Evolutionary conservation across 2,329 filamentous ascomycete genomes (phyloP), one percentile per base, ranked within the genome.

Genomic region (Calycina herbarum): DNA sequence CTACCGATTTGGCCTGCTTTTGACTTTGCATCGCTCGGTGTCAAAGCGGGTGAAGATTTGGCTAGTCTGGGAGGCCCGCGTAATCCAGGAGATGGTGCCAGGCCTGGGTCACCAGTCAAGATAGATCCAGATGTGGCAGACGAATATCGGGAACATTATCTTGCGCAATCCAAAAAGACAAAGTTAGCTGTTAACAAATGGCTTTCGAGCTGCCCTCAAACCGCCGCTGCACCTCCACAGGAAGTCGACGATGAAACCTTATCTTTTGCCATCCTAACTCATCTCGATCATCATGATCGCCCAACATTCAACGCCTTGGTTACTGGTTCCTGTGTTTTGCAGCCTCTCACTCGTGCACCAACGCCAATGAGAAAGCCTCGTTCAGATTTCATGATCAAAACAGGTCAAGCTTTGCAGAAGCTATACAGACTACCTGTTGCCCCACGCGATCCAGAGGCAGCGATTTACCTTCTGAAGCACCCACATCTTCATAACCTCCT

Each of bases 181-280:
- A 92, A 94, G 74, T 87, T 89, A n/a, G 90, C 91, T 0, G 94
- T 98, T 1, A 93, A 97, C 77, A 90, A 86, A 73, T 98, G 94
- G 94, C 86, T 98, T 68, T 89, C 86, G 42, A 90, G 87, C 66
- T 94, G 94, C 72, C 89, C 89, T 38, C 90, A 93, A 67, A 73
- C 73, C 17, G 85, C 87, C 17, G 86, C 89, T 1, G 90, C 89
- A 61, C 89, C 92, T 1, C 93, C 93, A 0, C 89, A 94, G 67
- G 94, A 97, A 66, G 90, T 97, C 5, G 94, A 97, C 73, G 94
- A 97, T 68, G 94, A 97, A 78, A 98, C 94, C 0, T 81, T 98
- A 42, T 90, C 91, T 2, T 97, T 98, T 79, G 94, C 94, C 63
- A 96, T 98, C 77, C 82, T 97, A 66, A 98, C 94, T 10, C 94